These are phyloP conservation scores for Parathielavia hyrcaniae DNA, from an alignment of 495 filamentous ascomycete genomes.

Conservation along the genomic window DNA sequence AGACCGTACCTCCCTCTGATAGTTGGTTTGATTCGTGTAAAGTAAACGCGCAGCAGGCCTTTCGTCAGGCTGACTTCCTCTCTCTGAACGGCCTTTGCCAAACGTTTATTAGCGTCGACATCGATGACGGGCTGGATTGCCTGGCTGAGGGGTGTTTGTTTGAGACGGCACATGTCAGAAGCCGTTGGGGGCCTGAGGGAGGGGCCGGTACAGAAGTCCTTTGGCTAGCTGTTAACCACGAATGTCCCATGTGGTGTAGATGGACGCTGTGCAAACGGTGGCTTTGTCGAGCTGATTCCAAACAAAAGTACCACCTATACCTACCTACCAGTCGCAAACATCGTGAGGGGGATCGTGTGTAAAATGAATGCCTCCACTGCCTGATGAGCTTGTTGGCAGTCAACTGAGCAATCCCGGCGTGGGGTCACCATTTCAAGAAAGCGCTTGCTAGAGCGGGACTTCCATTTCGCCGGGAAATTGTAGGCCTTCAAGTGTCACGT, in stretches of 20 bases:
- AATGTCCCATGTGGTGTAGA: neutral
- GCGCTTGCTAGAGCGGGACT: constrained; percentile 26
- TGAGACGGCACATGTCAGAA: neutral
- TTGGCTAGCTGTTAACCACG: neutral
- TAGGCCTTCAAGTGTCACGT: constrained; percentile 14
- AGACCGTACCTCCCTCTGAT: constrained; percentile 1
- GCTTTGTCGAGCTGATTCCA: neutral
- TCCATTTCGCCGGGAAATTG: constrained; percentile 16
- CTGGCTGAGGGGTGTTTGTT: neutral
- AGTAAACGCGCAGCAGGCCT: constrained; percentile 13
- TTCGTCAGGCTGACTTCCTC: constrained; percentile 5
- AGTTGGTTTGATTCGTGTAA: constrained; percentile 1
- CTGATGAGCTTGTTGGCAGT: neutral
- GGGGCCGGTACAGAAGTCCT: neutral
- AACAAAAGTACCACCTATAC: neutral
- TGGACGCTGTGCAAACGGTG: neutral
- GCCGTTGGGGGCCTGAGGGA: neutral
- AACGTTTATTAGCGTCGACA: neutral
- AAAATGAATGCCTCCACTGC: constrained; percentile 14
- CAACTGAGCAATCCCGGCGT: constrained; percentile 12
- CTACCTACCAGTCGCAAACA: no score
- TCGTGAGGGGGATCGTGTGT: neutral
- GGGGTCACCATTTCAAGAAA: constrained; percentile 10
- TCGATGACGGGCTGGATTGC: constrained; percentile 14
- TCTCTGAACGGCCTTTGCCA: neutral